These are phyloP conservation scores for Termitomyces titanicus DNA, from an alignment of 768 basidiomycete genomes.

Conservation along the genomic window DNA sequence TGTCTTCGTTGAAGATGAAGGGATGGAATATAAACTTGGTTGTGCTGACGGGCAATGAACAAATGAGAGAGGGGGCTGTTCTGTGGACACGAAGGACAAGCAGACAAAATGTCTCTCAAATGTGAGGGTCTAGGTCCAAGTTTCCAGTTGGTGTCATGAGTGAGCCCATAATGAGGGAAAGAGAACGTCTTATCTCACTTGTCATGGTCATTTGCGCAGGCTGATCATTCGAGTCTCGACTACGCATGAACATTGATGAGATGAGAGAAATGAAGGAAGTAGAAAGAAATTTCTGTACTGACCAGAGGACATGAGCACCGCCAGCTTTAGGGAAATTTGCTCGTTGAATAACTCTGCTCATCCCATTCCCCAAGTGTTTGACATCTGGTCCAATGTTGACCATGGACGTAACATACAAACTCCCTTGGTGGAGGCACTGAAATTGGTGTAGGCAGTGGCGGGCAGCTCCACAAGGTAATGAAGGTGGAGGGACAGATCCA, in stretches of 20 bases:
- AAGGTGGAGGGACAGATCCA: conserved; percentile 3
- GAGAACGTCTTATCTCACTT: conserved; percentile 21
- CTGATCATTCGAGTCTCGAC: too few species aligned
- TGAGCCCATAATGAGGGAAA: conserved; percentile 16
- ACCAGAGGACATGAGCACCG: too few species aligned
- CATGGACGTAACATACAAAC: too few species aligned
- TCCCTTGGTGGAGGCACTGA: too few species aligned
- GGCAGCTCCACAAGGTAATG: conserved; percentile 2
- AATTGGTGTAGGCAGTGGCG: too few species aligned
- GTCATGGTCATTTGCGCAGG: too few species aligned
- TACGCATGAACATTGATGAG: too few species aligned
- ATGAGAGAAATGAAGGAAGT: too few species aligned
- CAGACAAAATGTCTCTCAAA: conserved; percentile 13
- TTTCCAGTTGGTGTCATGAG: too few species aligned
- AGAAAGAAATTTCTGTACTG: conserved; percentile 72
- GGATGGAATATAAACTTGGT: conserved; percentile 12
- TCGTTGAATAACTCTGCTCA: too few species aligned
- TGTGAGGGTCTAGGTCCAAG: conserved; percentile 15
- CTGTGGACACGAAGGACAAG: conserved; percentile 21
- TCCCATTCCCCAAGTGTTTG: conserved; percentile 2
- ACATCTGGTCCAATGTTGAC: neutral
- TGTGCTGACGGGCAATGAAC: neutral
- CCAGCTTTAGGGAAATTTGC: too few species aligned
- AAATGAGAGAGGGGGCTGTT: conserved; percentile 34
- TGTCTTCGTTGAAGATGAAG: conserved; percentile 18